Evolutionary conservation across 495 filamentous ascomycete species (phyloP).

Genomic region (Annulohypoxylon nitens): DNA sequence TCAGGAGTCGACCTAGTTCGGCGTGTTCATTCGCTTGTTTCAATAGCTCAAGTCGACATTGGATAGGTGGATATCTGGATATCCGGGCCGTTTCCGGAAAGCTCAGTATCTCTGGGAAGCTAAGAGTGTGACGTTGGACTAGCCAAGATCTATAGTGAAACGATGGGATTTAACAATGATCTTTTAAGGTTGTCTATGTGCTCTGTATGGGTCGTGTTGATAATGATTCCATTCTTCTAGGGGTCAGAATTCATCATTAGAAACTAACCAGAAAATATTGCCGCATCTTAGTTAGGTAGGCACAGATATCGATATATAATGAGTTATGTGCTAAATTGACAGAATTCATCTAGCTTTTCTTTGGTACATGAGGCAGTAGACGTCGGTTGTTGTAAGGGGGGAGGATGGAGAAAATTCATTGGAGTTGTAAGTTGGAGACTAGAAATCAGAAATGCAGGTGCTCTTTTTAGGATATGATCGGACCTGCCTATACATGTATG

Average conservation of each 20-base stretch:
- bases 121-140: background rate
- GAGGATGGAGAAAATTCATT: slow-evolving; percentile 2
- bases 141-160: background rate
- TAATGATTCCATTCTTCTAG: background rate
- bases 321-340: background rate
- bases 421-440: slow-evolving; percentile 24
- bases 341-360: background rate
- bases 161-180: background rate
- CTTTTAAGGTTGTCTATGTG: background rate
- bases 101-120: slow-evolving; percentile 5
- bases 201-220: background rate
- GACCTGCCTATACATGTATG: slow-evolving; percentile 18
- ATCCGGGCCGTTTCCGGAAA: slow-evolving; percentile 17
- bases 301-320: background rate
- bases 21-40: background rate
- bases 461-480: slow-evolving; percentile 23
- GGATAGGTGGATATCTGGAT: slow-evolving; percentile 2
- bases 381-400: slow-evolving; percentile 17
- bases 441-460: slow-evolving; percentile 24
- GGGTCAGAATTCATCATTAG: background rate
- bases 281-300: background rate
- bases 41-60: background rate
- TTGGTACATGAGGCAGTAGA: background rate
- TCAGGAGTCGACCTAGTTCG: background rate
- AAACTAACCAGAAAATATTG: background rate